Evolutionary conservation across 2,329 filamentous ascomycete species (phyloP), one percentile per base, ranked within the genome.

Genomic region (Epicoccum sorghinum): DNA sequence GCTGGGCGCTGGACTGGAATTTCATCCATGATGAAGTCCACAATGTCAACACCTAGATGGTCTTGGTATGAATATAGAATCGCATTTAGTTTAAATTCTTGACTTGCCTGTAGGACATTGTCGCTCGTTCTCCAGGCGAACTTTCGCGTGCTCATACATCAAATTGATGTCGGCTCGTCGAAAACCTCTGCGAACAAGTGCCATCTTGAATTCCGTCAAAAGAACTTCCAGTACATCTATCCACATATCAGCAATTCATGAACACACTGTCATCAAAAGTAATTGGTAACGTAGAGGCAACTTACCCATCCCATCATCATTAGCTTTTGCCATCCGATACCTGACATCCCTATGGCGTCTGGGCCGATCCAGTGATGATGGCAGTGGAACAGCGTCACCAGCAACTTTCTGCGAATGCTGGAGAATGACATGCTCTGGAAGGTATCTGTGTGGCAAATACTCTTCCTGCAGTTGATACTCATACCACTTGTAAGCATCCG

Each of bases 401-500:
- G 40, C 32, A 0, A 52, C 33, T 40, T 67, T 66, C 0, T 64
- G 61, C 3, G 68, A 35, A 5, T 67, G 52, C 3, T 47, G 38
- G 2, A 70, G 58, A 1, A 66, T 58, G 6, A 67, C 57, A 43
- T 71, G 68, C 54, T 70, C 68, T 1, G 67, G 62, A 0, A 70
- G 47, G 46, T 70, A 69, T 9, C 60, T 43, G 35, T 70, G 64
- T 3, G 61, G 53, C 29, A 70, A 33, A 43, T 60, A 64, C 3
- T 62, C 60, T 4, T 59, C 57, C 37, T 68, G 68, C 18, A 65
- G 65, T n/a, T 59, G 62, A 37, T 69, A 70, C 52, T 68, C 64
- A 35, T 59, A 71, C 55, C 62, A 69, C 47, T 71, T 70, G 58
- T 66, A 71, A 0, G 66, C 66, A 40, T 71, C 68, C 3, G 66